Evolutionary conservation across 1,139 yeast species (phyloP), one percentile per base, ranked within the genome.

Genomic region (Nakaseomyces sp.): DNA sequence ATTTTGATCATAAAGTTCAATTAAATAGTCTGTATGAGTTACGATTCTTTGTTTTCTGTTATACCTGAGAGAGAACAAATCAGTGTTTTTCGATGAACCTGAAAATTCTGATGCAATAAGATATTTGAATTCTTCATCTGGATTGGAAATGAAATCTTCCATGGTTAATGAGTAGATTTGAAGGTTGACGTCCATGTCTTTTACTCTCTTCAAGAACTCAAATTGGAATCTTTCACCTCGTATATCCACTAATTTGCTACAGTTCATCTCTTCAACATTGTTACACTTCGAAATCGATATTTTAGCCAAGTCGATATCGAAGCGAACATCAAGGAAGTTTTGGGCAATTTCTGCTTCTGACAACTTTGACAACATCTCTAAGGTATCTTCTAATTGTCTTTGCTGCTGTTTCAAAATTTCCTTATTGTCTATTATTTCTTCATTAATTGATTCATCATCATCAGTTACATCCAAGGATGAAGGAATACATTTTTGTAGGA

Each of bases 1-100:
- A 50, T 76, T 78, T 60, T 87, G 96, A 54, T 89, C 96, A 58
- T 70, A 81, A 0, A 84, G 79, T 53, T 81, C 89, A 42, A 84
- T 82, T 15, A 59, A 55, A 40, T 70, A 71, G 25, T 70, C 70
- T 40, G 77, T 69, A 50, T 74, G 72, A 30, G 72, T 70, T n/a
- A 83, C 87, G 47, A 81, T 57, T 62, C 94, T 68, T 57, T 75
- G 79, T 1, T 67, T 66, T 52, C 88, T 69, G 7, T 67, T 61
- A 57, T 84, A 87, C 20, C 73, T 71, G 33, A 89, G 69, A 35
- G 72, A 73, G 56, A 89, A 79, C 40, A 88, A 67, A 48, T 81
- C 78, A 28, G 66, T 64, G 4, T 61, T 54, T 17, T 55, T 58
- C n/a, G 56, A 47, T 16, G 58, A 49, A 10, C 56, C 54, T 10